Conservation (phyloP, 2,329 filamentous ascomycete species). For the Onygenales sp. region DNA sequence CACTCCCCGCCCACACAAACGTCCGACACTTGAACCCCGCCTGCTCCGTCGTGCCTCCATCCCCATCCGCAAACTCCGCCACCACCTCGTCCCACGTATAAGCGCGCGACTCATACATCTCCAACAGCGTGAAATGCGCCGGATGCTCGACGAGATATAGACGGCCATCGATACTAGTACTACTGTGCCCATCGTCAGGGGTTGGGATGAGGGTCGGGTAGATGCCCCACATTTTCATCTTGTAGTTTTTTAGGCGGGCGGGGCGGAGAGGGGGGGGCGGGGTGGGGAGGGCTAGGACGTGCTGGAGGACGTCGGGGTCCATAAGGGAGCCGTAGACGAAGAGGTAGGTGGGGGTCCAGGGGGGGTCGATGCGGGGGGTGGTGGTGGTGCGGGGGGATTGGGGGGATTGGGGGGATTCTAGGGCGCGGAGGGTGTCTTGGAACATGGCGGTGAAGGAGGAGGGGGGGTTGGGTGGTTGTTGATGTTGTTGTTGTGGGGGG, state of each 20-base stretch:
- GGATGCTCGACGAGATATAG: conserved; percentile 6
- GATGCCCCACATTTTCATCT: conserved; percentile 10
- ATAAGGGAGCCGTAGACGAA: conserved; percentile 12
- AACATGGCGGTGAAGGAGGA: neutral
- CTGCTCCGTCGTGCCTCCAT: neutral
- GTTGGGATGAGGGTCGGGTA: conserved; percentile 6
- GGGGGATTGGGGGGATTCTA: neutral
- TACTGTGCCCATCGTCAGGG: neutral
- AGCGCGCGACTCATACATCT: conserved; percentile 8
- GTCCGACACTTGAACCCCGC: conserved; percentile 6
- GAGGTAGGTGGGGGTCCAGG: conserved; percentile 3
- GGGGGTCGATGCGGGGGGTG: neutral
- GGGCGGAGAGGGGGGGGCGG: conserved; percentile 2
- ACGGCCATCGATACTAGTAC: conserved; percentile 1
- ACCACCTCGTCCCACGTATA: conserved; percentile 6
- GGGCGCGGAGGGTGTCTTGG: neutral
- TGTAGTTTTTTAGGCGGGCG: conserved; percentile 6
- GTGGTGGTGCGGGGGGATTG: neutral
- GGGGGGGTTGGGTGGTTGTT: neutral
- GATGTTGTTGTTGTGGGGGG: neutral
- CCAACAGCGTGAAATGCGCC: conserved; percentile 5
- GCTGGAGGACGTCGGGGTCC: conserved; percentile 8
- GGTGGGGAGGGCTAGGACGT: conserved; percentile 1
- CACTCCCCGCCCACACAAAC: conserved; percentile 8
- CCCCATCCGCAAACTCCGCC: conserved; percentile 4